These are phyloP conservation scores for Zopfochytrium polystomum DNA, from an alignment of 371 early-diverging fungal species.

Conservation along the genomic window DNA sequence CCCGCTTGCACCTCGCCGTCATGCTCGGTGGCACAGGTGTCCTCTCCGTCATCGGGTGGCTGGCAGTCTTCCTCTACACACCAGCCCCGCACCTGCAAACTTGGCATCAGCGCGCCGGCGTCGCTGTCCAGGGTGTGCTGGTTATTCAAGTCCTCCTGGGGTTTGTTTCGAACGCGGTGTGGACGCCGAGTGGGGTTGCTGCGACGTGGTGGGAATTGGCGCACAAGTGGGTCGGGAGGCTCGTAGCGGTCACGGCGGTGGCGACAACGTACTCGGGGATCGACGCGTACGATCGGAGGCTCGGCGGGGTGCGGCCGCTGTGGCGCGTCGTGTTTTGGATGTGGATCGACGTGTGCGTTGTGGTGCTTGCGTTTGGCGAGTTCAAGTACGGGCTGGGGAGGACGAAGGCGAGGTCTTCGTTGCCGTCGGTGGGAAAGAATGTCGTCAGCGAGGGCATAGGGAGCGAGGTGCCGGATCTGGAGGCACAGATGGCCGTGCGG, in stretches of 20 bases:
- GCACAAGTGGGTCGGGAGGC: constrained; percentile 38
- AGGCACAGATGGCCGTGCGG: too few species aligned
- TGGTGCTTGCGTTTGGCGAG: constrained; percentile 23
- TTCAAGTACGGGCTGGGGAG: constrained; percentile 20
- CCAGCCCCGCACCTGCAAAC: constrained; percentile 1
- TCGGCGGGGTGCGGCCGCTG: neutral
- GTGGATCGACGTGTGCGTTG: constrained; percentile 19
- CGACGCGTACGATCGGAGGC: neutral
- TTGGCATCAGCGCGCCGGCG: constrained; percentile 18
- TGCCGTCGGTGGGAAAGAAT: too few species aligned
- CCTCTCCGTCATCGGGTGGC: constrained; percentile 11
- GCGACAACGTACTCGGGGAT: constrained; percentile 22
- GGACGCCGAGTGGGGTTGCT: constrained; percentile 10
- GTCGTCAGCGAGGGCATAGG: too few species aligned
- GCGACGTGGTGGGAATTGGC: constrained; percentile 36
- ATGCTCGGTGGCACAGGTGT: constrained; percentile 23
- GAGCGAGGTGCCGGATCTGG: too few species aligned
- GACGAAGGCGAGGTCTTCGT: too few species aligned
- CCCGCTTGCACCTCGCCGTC: constrained; percentile 18
- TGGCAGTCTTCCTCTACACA: constrained; percentile 11
- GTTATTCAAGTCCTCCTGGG: constrained; percentile 33
- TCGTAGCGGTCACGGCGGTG: constrained; percentile 10
- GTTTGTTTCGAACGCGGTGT: constrained; percentile 32
- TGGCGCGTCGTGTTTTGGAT: constrained; percentile 17
- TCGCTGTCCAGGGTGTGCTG: constrained; percentile 11